Base-by-base conservation (phyloP, 306 rosid genomes). In the Erythrophleum fordii region DNA sequence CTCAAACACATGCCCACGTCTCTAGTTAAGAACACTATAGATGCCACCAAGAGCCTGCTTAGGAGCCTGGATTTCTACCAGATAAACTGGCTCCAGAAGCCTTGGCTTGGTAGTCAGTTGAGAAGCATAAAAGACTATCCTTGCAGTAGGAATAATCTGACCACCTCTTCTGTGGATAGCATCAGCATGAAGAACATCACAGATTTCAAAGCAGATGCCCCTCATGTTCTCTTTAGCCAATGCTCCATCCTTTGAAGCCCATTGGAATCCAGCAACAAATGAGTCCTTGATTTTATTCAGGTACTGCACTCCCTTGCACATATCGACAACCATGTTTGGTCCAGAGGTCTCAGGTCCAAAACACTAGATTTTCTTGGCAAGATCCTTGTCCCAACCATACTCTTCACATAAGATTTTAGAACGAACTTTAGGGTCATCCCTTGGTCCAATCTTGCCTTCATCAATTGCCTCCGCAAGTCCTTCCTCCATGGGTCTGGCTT, bases 111-210 rank as follows among this genome's bases (percentile, higher is more conserved):
- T 92, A 0, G 97, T 92, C 11, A 91, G 0, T 85, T 89, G 92
- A 14, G 97, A 86, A 16, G 94, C 98, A 51, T 90, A 91, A 66
- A 91, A 86, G 0, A 93, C 98, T 53, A 97, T 87, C 77, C 98
- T 86, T 1, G 94, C 97, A 2, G 98, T 93, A 1, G 98, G 93
- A 72, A 93, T 93, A 45, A 93, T 82, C 83, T 92, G 97, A 44
- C 97, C 97, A 76, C 95, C 97, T 0, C 97, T 95, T 83, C 95
- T 89, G 89, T 92, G 97, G 49, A 92, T 92, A 59, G 94, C 93
- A 83, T 92, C 97, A 61, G 95, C 77, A 3, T 92, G 97, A 2
- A 90, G 92, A 37, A 92, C 95, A 92, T 92, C 95, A 45, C 97
- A 92, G 0, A 92, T 91, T 77, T 90, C 97, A 80, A 87, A 92